Evolutionary conservation across 257 asterid species (phyloP).

Genomic region (Capsicum chinense): DNA sequence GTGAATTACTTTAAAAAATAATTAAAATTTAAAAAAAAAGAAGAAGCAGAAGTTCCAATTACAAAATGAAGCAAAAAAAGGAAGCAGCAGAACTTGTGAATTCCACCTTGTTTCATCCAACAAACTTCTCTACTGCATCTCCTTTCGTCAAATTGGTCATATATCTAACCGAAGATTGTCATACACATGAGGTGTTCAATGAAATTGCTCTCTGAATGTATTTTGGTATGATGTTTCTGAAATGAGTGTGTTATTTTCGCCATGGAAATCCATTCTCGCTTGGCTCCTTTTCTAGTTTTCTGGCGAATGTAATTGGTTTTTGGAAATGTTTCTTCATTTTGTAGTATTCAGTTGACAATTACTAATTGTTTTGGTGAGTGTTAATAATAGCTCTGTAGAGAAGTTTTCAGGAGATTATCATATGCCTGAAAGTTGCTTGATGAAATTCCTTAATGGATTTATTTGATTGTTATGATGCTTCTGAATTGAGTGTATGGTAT

Average conservation of each 20-base stretch:
- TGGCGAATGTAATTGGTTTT: background rate
- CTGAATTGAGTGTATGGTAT: background rate
- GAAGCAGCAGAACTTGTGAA: too few species aligned
- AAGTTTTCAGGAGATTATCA: background rate
- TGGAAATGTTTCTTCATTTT: background rate
- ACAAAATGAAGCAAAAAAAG: too few species aligned
- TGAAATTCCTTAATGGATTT: background rate
- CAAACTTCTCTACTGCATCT: too few species aligned
- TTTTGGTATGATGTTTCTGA: too few species aligned
- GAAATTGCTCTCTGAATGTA: background rate
- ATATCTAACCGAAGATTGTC: background rate
- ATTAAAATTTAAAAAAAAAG: too few species aligned
- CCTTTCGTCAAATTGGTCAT: too few species aligned
- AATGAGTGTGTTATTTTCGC: background rate
- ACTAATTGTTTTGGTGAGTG: background rate
- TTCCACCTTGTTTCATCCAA: too few species aligned
- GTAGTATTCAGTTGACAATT: too few species aligned
- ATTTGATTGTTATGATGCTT: background rate
- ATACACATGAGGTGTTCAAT: background rate
- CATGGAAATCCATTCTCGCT: background rate
- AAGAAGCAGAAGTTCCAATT: too few species aligned
- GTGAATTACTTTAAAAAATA: too few species aligned
- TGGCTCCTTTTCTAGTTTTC: background rate
- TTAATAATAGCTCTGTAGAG: background rate
- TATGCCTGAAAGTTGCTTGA: background rate